phyloP scores from a whole-genome alignment of 2,329 filamentous ascomycete species.

The Thelonectria olida region DNA sequence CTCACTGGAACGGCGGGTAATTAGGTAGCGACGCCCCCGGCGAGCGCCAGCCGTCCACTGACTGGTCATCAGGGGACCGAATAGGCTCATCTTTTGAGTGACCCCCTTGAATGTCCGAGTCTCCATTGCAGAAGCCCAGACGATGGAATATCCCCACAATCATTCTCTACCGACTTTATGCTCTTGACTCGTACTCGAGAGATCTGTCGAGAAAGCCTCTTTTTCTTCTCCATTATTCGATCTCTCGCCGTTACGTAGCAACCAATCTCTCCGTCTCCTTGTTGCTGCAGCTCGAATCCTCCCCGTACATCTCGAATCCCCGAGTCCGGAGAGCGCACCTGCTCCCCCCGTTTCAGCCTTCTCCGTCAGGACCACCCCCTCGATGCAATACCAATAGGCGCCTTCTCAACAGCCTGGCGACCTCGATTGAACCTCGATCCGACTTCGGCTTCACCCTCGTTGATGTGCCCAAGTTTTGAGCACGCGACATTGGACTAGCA shows the following conservation, averaged over 20 bases:
- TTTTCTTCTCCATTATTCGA: constrained; percentile 4
- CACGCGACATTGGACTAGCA: constrained; percentile 28
- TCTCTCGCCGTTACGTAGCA: constrained; percentile 10
- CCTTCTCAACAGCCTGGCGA: constrained; percentile 27
- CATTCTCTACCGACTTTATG: constrained; percentile 25
- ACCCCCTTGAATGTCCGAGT: constrained; percentile 37
- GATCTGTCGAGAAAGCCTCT: constrained; percentile 22
- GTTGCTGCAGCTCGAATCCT: not conserved
- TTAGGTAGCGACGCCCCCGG: constrained; percentile 21
- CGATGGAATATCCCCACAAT: constrained; percentile 31
- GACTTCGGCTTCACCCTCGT: constrained; percentile 12
- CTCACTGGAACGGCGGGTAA: constrained; percentile 26
- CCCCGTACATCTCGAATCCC: not conserved
- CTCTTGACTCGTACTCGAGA: constrained; percentile 12
- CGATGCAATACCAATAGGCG: constrained; percentile 38
- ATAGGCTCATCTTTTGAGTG: constrained; percentile 22
- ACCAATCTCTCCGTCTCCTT: not conserved
- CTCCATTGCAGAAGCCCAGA: constrained; percentile 28
- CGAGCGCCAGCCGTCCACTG: too few species aligned
- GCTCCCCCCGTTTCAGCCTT: constrained; percentile 23
- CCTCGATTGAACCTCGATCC: constrained; percentile 14
- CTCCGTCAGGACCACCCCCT: constrained; percentile 35
- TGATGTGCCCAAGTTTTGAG: constrained; percentile 17
- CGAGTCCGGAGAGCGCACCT: constrained; percentile 12
- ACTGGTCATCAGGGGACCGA: constrained; percentile 19